Base-by-base conservation (phyloP, 495 filamentous ascomycete genomes). In the Talaromyces trachyspermus region DNA sequence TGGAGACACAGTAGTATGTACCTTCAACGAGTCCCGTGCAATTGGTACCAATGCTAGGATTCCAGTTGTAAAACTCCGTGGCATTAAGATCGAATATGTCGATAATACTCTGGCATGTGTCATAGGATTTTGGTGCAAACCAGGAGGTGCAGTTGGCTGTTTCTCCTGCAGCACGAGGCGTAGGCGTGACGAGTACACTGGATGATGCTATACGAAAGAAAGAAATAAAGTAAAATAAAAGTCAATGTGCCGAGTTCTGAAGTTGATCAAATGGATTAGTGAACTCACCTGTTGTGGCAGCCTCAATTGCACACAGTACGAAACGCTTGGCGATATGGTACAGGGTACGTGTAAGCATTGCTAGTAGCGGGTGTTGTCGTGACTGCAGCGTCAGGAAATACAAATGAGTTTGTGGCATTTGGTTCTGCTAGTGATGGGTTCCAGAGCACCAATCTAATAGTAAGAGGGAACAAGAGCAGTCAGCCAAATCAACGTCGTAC, bases 21-120 rank as follows among this genome's bases (percentile, higher is more conserved):
- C 23, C 23, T 48, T 51, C 52, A 6, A 35, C 17, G 15, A 63
- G 45, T 18, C 26, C 39, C 1, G 35, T 15, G 42, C 61, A 63
- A 12, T 47, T 15, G 0, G 18, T 14, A 3, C 46, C 51, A 4
- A 56, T 49, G n/a, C 26, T 37, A 10, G 57, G 59, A 35, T 59
- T 62, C 56, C 54, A 56, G 3, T 41, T 19, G 12, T 56, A 33
- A 36, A 60, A 58, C 4, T 60, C 39, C 14, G 51, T 22, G n/a
- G 41, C 39, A n/a, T 50, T 52, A 39, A 60, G 54, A 25, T 50
- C 51, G 27, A 52, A 54, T 10, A 38, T 42, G 23, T 19, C 6
- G 6, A 49, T 49, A 35, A 63, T 53, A 9, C 42, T 22, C 8
- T 43, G 14, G 41, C 61, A 64, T 5, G 9, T 48, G 20, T 62